Conservation (phyloP, 306 rosid genomes). For the Cucurbita maxima region DNA sequence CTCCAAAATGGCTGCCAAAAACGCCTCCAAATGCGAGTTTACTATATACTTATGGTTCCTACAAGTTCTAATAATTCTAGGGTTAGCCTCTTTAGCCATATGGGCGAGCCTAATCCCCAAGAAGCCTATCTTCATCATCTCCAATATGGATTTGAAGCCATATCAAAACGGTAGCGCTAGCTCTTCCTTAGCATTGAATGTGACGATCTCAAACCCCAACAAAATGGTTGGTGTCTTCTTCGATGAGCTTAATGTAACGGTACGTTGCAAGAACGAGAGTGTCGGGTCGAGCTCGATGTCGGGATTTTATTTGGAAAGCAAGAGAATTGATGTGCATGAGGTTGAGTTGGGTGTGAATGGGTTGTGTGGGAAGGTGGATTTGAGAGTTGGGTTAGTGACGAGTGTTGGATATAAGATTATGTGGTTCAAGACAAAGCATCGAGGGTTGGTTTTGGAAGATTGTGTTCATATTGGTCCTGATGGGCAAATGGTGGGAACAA, state of each 20-base stretch:
- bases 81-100: neutral
- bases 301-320: neutral
- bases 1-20: neutral
- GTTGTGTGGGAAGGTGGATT: neutral
- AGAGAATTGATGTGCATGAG: neutral
- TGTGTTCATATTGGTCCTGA: neutral
- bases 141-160: neutral
- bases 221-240: neutral
- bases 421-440: conserved; percentile 3
- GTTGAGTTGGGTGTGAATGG: neutral
- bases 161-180: neutral
- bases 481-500: neutral
- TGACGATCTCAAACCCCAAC: neutral
- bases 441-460: neutral
- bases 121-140: neutral
- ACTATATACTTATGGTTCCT: neutral
- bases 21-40: neutral
- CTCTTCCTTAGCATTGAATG: neutral
- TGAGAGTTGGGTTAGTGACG: conserved; percentile 2
- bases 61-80: neutral
- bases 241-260: neutral
- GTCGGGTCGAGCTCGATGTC: neutral
- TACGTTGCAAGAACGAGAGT: neutral
- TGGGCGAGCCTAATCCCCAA: neutral
- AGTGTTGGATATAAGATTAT: conserved; percentile 8